Conservation (phyloP, 805 yeast species). For the Phaffomyces antillensis region DNA sequence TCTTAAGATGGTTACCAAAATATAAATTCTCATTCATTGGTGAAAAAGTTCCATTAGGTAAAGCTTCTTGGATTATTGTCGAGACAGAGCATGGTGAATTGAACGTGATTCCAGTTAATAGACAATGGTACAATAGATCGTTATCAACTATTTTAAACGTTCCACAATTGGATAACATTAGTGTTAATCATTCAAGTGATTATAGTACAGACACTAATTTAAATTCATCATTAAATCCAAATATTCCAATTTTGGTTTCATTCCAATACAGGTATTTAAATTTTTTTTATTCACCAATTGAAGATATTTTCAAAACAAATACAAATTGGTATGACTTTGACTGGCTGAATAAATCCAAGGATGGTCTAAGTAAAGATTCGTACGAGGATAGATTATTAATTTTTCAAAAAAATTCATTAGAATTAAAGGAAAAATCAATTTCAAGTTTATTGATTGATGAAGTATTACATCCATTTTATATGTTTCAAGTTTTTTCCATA, state of each 20-base stretch:
- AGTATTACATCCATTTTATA: slow-evolving; percentile 89
- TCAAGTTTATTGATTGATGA: slow-evolving; percentile 70
- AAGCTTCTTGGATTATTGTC: slow-evolving; percentile 86
- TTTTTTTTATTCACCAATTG: slow-evolving; percentile 78
- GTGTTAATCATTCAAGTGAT: slow-evolving; percentile 10
- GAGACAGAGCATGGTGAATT: slow-evolving; percentile 94
- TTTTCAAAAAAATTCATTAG: slow-evolving; percentile 72
- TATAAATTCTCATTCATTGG: slow-evolving; percentile 66
- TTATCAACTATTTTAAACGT: slow-evolving; percentile 57
- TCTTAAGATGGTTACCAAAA: slow-evolving; percentile 82
- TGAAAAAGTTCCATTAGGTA: slow-evolving; percentile 57
- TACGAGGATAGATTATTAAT: slow-evolving; percentile 64
- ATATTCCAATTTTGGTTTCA: slow-evolving; percentile 59
- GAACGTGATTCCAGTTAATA: slow-evolving; percentile 46
- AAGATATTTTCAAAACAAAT: slow-evolving; percentile 78
- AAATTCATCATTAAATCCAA: slow-evolving; percentile 24
- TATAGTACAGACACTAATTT: slow-evolving; percentile 13
- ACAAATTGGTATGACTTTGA: slow-evolving; percentile 78
- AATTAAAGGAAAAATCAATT: slow-evolving; percentile 66
- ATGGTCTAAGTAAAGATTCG: slow-evolving; percentile 63
- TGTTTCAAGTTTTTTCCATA: slow-evolving; percentile 90
- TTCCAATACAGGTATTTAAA: slow-evolving; percentile 80
- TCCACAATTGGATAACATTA: slow-evolving; percentile 24
- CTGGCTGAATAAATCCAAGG: slow-evolving; percentile 60
- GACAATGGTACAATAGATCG: slow-evolving; percentile 61